These are phyloP conservation scores for Amanita polypyramis DNA, from an alignment of 768 basidiomycete species.

Conservation along the genomic window DNA sequence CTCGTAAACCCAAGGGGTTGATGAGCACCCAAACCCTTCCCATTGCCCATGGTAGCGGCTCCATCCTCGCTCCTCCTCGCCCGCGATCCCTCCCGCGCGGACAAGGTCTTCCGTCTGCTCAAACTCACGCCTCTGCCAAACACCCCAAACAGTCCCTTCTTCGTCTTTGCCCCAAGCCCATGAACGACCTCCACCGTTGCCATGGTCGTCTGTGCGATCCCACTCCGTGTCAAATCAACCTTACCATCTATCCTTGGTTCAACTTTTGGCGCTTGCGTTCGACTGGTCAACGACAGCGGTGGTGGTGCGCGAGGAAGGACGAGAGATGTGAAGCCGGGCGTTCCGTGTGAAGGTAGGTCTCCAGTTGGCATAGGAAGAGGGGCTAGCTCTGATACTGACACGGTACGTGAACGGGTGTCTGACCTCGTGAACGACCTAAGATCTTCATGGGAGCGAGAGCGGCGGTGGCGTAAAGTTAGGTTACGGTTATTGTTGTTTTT, in stretches of 20 bases:
- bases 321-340: conserved; percentile 45
- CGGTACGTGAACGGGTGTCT: neutral
- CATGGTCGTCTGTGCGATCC: conserved; percentile 84
- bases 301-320: conserved; percentile 41
- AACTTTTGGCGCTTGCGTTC: neutral
- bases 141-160: conserved; percentile 11
- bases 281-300: conserved; percentile 15
- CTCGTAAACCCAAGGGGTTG: conserved; percentile 54
- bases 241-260: conserved; percentile 30
- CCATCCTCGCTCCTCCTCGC: conserved; percentile 5
- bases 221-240: conserved; percentile 65
- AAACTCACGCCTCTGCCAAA: conserved; percentile 8
- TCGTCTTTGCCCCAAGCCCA: conserved; percentile 28
- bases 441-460: conserved; percentile 13
- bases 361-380: conserved; percentile 16
- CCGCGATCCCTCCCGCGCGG: conserved; percentile 12
- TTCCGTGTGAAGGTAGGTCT: conserved; percentile 40
- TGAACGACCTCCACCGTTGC: conserved; percentile 72
- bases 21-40: conserved; percentile 10
- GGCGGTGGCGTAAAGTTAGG: conserved; percentile 6
- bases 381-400: conserved; percentile 4
- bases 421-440: conserved; percentile 8
- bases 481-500: neutral
- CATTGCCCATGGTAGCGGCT: conserved; percentile 12
- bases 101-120: conserved; percentile 11